phyloP scores from a whole-genome alignment of 1,139 yeast species.

The Pichia kudriavzevii region DNA sequence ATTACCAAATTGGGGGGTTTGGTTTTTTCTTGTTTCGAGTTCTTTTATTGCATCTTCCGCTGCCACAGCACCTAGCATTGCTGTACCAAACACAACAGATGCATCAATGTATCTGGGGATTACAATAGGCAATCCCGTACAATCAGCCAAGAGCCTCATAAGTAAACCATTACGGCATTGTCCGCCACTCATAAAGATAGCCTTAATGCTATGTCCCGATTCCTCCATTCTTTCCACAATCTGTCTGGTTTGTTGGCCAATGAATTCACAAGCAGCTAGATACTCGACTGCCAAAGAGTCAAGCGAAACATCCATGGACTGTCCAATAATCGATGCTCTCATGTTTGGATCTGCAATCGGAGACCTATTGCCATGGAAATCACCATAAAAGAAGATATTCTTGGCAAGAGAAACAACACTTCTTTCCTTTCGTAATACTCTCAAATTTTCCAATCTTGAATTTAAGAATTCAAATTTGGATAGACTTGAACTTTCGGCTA shows the following conservation, averaged over 20 bases:
- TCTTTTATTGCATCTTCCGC: conserved; percentile 48
- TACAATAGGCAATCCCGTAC: conserved; percentile 86
- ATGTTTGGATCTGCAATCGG: conserved; percentile 92
- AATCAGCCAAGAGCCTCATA: conserved; percentile 85
- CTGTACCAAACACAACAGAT: conserved; percentile 94
- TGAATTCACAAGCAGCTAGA: conserved; percentile 91
- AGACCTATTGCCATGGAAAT: conserved; percentile 91
- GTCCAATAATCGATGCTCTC: conserved; percentile 92
- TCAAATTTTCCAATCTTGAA: conserved; percentile 60
- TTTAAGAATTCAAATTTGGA: conserved; percentile 82
- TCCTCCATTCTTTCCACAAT: conserved; percentile 78
- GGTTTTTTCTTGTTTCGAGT: background rate
- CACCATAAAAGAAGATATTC: conserved; percentile 89
- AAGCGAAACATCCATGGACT: conserved; percentile 80
- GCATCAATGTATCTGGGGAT: conserved; percentile 94
- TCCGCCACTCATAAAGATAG: conserved; percentile 91
- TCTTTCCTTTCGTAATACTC: conserved; percentile 47
- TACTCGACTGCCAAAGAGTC: conserved; percentile 81
- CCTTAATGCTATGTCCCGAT: conserved; percentile 67
- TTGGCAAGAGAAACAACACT: conserved; percentile 77
- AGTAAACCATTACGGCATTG: conserved; percentile 88
- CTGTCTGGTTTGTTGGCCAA: conserved; percentile 95
- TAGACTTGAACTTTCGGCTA: conserved; percentile 51
- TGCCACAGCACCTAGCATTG: conserved; percentile 91
- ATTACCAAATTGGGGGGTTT: background rate